These are phyloP conservation scores for Psophocarpus tetragonolobus DNA, from an alignment of 306 rosid species.

Conservation along the genomic window DNA sequence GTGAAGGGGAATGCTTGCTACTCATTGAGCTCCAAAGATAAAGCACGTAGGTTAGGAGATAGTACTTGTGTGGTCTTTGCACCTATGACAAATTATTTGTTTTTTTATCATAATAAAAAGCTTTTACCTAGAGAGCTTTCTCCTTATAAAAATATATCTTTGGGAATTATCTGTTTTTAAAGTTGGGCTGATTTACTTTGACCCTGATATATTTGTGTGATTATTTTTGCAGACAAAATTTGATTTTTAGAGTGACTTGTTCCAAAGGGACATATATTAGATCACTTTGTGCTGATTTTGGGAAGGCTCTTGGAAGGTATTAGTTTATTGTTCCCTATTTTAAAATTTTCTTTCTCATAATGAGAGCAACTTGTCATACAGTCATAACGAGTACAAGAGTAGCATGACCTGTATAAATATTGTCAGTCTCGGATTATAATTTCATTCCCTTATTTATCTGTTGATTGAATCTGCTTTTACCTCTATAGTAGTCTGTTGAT, in stretches of 20 bases:
- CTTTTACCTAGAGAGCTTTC: slow-evolving; percentile 15
- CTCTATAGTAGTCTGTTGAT: neutral
- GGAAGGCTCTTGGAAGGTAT: slow-evolving; percentile 95
- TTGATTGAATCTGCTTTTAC: neutral
- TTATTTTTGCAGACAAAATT: slow-evolving; percentile 75
- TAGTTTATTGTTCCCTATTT: slow-evolving; percentile 1
- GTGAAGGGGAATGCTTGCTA: neutral
- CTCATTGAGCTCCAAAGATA: neutral
- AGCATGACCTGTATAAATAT: neutral
- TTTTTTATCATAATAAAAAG: slow-evolving; percentile 13
- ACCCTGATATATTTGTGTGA: slow-evolving; percentile 10
- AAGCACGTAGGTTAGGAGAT: neutral
- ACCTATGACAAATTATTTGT: neutral
- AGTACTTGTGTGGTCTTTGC: neutral
- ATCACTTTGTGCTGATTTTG: slow-evolving; percentile 90
- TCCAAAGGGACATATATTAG: slow-evolving; percentile 96
- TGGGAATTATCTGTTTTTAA: slow-evolving; percentile 9
- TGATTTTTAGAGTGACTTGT: slow-evolving; percentile 84
- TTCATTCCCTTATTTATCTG: neutral
- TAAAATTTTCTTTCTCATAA: neutral
- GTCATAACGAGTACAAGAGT: neutral
- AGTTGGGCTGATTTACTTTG: neutral
- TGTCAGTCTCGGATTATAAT: neutral
- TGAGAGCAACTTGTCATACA: neutral
- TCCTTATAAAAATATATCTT: slow-evolving; percentile 1